Evolutionary conservation across 2,329 filamentous ascomycete species (phyloP).

Genomic region (Aspergillus japonicus): DNA sequence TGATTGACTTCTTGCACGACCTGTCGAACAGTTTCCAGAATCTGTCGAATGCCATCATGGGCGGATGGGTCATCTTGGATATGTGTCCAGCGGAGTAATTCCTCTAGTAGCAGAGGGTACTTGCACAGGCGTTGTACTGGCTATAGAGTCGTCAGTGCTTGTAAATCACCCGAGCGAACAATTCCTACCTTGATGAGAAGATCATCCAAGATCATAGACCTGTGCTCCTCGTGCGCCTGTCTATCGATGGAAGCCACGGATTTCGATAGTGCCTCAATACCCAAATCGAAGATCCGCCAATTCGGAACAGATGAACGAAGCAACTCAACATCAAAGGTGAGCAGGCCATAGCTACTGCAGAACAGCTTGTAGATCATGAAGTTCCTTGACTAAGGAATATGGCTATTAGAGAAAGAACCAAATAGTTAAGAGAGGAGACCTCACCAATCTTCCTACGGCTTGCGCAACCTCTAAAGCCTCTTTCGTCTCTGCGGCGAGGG

Average conservation of each 20-base stretch:
- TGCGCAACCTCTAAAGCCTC: conserved; percentile 55
- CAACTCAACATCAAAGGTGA: conserved; percentile 73
- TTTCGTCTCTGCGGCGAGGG: conserved; percentile 51
- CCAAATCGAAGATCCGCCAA: conserved; percentile 79
- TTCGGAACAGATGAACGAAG: conserved; percentile 66
- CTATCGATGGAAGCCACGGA: conserved; percentile 70
- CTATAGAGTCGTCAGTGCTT: conserved; percentile 46
- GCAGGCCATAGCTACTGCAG: conserved; percentile 81
- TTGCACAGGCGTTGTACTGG: conserved; percentile 90
- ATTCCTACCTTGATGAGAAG: conserved; percentile 77
- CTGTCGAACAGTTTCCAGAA: conserved; percentile 69
- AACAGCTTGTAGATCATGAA: conserved; percentile 93
- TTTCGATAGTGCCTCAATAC: conserved; percentile 77
- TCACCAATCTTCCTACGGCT: conserved; percentile 55
- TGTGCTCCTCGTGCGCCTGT: conserved; percentile 63
- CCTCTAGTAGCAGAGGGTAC: conserved; percentile 82
- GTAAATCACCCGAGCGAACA: not conserved
- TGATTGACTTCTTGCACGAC: conserved; percentile 78
- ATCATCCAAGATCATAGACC: conserved; percentile 78
- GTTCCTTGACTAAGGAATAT: conserved; percentile 65
- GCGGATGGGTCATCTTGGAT: conserved; percentile 81
- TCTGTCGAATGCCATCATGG: conserved; percentile 74
- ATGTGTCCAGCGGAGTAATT: conserved; percentile 79
- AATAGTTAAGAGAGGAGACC: not conserved
- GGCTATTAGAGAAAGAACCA: conserved; percentile 38